phyloP scores from a whole-genome alignment of 2,329 filamentous ascomycete species.

The Fusarium sp. region DNA sequence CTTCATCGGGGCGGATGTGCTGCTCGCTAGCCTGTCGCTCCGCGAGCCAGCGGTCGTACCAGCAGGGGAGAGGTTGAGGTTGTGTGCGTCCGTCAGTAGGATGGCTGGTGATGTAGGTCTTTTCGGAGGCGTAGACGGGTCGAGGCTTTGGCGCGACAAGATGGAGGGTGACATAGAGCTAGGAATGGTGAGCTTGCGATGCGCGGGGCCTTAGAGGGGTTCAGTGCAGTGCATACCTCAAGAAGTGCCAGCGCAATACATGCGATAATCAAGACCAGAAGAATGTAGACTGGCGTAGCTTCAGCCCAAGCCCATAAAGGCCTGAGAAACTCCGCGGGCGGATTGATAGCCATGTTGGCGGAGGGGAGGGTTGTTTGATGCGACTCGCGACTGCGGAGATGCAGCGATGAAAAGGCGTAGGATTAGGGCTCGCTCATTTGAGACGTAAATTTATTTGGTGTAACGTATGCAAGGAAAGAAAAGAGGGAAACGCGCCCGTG shows the following conservation, averaged over 20 bases:
- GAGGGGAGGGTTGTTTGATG: constrained; percentile 2
- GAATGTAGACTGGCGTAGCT: constrained; percentile 55
- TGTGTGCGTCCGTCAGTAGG: constrained; percentile 60
- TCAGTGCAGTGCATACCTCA: constrained; percentile 49
- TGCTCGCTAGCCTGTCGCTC: constrained; percentile 66
- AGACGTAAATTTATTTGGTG: not conserved
- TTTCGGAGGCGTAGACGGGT: constrained; percentile 79
- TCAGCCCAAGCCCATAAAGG: constrained; percentile 52
- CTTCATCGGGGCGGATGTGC: constrained; percentile 51
- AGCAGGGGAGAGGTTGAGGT: constrained; percentile 77
- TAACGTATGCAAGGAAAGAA: not conserved
- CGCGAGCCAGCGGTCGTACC: constrained; percentile 81
- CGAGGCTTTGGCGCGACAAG: constrained; percentile 86
- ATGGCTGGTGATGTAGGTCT: constrained; percentile 82
- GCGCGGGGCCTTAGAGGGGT: not conserved
- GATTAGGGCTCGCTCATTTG: constrained; percentile 15
- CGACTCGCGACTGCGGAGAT: constrained; percentile 22
- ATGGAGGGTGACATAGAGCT: constrained; percentile 75
- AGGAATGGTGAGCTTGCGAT: constrained; percentile 22
- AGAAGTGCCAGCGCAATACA: constrained; percentile 52
- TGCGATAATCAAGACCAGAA: constrained; percentile 52
- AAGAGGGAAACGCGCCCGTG: constrained; percentile 8
- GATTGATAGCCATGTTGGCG: constrained; percentile 38
- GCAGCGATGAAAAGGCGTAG: constrained; percentile 1
- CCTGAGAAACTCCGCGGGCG: constrained; percentile 51